A percentile compares a stretch with the other conserved stretches of the same genome.
Evolutionary conservation across 306 rosid genomes (phyloP).

Genomic region (Mucuna pruriens): DNA sequence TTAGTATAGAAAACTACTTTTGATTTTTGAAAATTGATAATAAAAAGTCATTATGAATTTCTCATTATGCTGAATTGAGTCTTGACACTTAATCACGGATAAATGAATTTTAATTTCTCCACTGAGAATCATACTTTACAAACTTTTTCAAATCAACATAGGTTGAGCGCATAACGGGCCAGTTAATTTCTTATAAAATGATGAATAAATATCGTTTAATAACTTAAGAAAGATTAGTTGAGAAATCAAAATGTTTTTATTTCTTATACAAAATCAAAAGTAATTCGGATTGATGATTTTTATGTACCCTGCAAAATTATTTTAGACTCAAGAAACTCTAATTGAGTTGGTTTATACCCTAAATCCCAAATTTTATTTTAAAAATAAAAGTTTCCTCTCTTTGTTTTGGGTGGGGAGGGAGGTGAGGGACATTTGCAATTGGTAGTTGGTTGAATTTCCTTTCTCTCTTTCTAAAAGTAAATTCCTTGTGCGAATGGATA

Average conservation of each 20-base stretch:
- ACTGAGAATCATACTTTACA: background rate
- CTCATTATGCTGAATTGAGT: background rate
- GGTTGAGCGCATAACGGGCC: background rate
- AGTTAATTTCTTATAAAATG: background rate
- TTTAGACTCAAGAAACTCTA: no score
- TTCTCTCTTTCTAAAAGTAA: no score
- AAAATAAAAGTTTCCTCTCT: no score
- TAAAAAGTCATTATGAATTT: background rate
- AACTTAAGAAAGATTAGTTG: background rate
- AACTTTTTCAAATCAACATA: background rate
- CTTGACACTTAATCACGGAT: background rate
- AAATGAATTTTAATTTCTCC: background rate
- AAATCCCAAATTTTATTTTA: no score
- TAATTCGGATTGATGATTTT: background rate
- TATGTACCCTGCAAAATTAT: background rate
- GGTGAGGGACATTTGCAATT: no score
- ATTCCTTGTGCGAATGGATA: no score
- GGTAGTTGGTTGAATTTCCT: no score
- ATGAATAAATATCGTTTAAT: no score
- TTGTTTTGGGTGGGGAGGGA: no score
- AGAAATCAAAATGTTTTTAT: background rate
- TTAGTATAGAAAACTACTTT: background rate
- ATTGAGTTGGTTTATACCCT: no score
- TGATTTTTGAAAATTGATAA: background rate
- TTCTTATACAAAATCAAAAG: background rate